These are phyloP conservation scores for Telopea speciosissima DNA, from an alignment of 177 flowering plant genomes.

Conservation along the genomic window DNA sequence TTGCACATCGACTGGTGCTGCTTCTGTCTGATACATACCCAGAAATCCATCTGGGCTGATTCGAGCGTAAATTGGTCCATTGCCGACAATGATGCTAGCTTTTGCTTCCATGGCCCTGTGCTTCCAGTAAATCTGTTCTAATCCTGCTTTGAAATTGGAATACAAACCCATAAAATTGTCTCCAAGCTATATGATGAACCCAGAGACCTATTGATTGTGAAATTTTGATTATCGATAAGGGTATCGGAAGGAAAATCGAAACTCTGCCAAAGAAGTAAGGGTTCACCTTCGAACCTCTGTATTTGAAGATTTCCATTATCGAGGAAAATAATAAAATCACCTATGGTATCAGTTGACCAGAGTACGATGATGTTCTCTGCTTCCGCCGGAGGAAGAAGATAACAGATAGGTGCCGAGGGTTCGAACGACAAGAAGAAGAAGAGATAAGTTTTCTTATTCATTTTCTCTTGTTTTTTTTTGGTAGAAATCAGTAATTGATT, in stretches of 20 bases:
- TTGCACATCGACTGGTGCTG: constrained; percentile 56
- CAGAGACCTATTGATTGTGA: constrained; percentile 56
- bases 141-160: constrained; percentile 29
- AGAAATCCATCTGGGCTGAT: constrained; percentile 61
- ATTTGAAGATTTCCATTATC: constrained; percentile 58
- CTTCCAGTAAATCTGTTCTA: constrained; percentile 50
- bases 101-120: constrained; percentile 65
- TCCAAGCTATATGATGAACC: constrained; percentile 54
- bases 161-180: constrained; percentile 50
- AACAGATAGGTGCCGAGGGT: too few species aligned
- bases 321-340: constrained; percentile 38
- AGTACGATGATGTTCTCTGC: too few species aligned
- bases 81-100: constrained; percentile 42
- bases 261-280: too few species aligned
- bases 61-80: constrained; percentile 52
- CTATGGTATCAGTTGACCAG: constrained; percentile 54
- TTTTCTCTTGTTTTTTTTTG: too few species aligned
- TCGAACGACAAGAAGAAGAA: too few species aligned
- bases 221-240: constrained; percentile 75
- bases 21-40: constrained; percentile 70
- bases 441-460: too few species aligned
- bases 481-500: too few species aligned
- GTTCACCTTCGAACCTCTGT: constrained; percentile 10
- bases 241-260: constrained; percentile 64
- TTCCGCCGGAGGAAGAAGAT: too few species aligned